Evolutionary conservation across 2,329 filamentous ascomycete species (phyloP).

Genomic region (Penicillium sp.): DNA sequence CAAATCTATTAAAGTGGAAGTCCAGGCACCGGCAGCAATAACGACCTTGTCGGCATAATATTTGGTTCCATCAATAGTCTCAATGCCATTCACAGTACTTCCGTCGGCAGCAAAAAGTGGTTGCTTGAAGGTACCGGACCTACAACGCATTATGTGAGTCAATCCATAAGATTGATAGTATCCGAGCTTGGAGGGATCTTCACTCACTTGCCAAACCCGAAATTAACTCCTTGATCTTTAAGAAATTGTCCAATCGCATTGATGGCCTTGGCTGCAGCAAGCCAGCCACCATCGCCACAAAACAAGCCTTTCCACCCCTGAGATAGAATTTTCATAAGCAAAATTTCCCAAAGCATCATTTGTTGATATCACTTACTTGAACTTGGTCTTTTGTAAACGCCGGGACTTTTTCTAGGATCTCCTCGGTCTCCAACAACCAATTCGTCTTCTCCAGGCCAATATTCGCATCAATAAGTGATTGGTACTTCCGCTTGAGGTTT

Average conservation of each 20-base stretch:
- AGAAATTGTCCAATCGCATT: slow-evolving; percentile 47
- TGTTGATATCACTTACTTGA: slow-evolving; percentile 26
- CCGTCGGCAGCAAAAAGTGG: slow-evolving; percentile 42
- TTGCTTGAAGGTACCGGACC: slow-evolving; percentile 48
- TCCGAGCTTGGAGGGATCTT: background rate
- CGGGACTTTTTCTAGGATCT: slow-evolving; percentile 47
- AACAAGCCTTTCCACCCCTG: slow-evolving; percentile 51
- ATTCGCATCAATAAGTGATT: slow-evolving; percentile 35
- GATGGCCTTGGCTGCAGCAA: slow-evolving; percentile 51
- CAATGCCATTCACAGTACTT: slow-evolving; percentile 42
- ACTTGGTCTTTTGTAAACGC: slow-evolving; percentile 43
- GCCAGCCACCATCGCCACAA: slow-evolving; percentile 49
- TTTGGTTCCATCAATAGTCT: slow-evolving; percentile 44
- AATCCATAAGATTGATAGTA: background rate
- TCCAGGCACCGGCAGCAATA: slow-evolving; percentile 38
- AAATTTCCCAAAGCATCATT: too few species aligned
- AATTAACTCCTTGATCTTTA: slow-evolving; percentile 42
- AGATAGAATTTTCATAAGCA: background rate
- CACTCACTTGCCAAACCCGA: slow-evolving; percentile 42
- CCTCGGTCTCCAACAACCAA: slow-evolving; percentile 47
- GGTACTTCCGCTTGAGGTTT: slow-evolving; percentile 36
- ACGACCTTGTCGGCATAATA: slow-evolving; percentile 49
- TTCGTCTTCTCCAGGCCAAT: slow-evolving; percentile 39
- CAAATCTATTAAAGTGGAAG: slow-evolving; percentile 26
- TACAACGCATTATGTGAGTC: slow-evolving; percentile 6